Conservation (phyloP, 2,329 filamentous ascomycete genomes). For the Pyrenophora seminiperda region DNA sequence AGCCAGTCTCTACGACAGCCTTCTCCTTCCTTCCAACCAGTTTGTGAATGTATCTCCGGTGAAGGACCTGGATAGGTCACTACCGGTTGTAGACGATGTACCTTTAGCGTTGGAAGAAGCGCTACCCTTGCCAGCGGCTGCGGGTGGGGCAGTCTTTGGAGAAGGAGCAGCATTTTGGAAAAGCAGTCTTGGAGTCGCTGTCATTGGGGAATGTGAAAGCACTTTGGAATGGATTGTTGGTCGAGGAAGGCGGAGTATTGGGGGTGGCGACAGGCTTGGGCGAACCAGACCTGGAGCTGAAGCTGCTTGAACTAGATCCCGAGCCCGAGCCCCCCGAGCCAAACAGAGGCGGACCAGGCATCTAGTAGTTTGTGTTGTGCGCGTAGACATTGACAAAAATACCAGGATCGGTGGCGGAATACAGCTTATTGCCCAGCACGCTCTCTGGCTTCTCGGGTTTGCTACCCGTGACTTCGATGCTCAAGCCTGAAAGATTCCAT, state of each 20-base stretch:
- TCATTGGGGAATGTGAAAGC: too few relatives aligned
- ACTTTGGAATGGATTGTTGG: too few relatives aligned
- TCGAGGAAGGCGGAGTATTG: conserved; percentile 16
- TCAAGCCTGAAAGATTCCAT: conserved; percentile 42
- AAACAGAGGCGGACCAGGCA: conserved; percentile 51
- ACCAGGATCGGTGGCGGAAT: conserved; percentile 48
- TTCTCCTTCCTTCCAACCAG: conserved; percentile 39
- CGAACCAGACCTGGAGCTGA: conserved; percentile 9
- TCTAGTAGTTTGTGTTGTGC: conserved; percentile 44
- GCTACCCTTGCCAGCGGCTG: conserved; percentile 7
- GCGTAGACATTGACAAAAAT: conserved; percentile 53
- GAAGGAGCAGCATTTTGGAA: too few relatives aligned
- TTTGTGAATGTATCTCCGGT: conserved; percentile 43
- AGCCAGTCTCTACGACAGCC: conserved; percentile 24
- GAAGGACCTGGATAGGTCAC: conserved; percentile 37
- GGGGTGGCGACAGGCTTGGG: conserved; percentile 12
- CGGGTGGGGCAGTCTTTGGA: background rate
- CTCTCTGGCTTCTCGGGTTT: conserved; percentile 54
- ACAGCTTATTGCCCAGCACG: conserved; percentile 58
- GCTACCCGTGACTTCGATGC: conserved; percentile 57
- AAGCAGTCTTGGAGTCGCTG: too few relatives aligned
- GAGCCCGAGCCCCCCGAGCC: conserved; percentile 17
- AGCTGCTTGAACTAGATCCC: too few relatives aligned
- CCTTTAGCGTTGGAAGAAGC: conserved; percentile 6
- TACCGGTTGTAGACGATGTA: conserved; percentile 20